These are phyloP conservation scores for Solanum sejunctum DNA, from an alignment of 257 asterid species.

Conservation along the genomic window DNA sequence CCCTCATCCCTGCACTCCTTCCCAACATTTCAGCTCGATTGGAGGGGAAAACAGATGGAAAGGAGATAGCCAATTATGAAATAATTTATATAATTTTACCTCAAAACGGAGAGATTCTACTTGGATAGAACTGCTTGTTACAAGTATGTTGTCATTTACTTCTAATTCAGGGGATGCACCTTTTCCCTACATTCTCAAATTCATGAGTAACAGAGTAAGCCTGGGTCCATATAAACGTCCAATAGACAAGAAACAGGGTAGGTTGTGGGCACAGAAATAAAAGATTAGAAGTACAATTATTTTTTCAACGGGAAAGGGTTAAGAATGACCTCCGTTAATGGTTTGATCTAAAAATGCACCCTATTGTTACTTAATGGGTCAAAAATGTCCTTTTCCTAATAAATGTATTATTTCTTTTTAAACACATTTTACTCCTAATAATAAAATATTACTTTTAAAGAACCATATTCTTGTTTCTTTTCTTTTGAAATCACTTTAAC, in stretches of 20 bases:
- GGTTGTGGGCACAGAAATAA: background rate
- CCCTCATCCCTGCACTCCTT: background rate
- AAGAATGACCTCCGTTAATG: background rate
- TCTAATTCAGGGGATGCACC: conserved; percentile 1
- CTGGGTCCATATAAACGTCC: background rate
- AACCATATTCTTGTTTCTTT: too few species aligned
- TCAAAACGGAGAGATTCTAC: conserved; percentile 65
- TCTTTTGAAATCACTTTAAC: too few species aligned
- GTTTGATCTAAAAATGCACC: background rate
- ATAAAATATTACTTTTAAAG: too few species aligned
- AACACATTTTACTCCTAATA: too few species aligned
- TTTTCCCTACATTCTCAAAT: conserved; percentile 18
- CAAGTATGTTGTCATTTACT: conserved; percentile 16
- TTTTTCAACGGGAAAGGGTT: background rate
- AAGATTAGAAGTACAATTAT: background rate
- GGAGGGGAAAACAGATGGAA: background rate
- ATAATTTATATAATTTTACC: conserved; percentile 27
- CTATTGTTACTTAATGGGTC: too few species aligned
- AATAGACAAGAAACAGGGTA: background rate
- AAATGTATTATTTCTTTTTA: too few species aligned
- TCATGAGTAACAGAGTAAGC: background rate
- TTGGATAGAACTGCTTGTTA: conserved; percentile 16
- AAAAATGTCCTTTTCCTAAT: too few species aligned
- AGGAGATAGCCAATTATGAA: background rate
- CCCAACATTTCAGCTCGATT: background rate